Conservation (phyloP, 805 yeast genomes). For the Kuraishia floccosa region DNA sequence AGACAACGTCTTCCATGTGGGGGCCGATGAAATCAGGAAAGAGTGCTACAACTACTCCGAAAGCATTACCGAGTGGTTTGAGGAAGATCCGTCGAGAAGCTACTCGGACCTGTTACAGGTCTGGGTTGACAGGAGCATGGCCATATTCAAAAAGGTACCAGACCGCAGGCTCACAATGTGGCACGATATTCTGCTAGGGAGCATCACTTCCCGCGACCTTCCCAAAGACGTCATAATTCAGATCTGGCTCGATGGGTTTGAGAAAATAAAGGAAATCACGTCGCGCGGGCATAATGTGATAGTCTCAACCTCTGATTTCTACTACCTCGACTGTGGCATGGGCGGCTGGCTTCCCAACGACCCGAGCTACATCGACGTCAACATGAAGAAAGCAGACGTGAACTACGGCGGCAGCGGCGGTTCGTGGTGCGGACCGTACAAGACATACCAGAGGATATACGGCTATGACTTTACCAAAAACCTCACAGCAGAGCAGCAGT, state of each 20-base stretch:
- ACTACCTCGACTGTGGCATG: slow-evolving; percentile 29
- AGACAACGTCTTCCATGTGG: slow-evolving; percentile 29
- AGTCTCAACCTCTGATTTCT: slow-evolving; percentile 19
- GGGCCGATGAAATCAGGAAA: slow-evolving; percentile 24
- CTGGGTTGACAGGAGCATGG: slow-evolving; percentile 23
- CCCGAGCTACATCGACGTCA: slow-evolving; percentile 17
- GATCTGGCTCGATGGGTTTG: slow-evolving; percentile 14
- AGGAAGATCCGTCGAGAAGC: slow-evolving; percentile 13
- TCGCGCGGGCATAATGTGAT: slow-evolving; percentile 24
- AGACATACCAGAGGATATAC: slow-evolving; percentile 30
- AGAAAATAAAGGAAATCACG: slow-evolving; percentile 17
- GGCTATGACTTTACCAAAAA: slow-evolving; percentile 20
- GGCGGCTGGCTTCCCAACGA: slow-evolving; percentile 26
- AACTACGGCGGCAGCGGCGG: slow-evolving; percentile 17
- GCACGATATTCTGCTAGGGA: slow-evolving; percentile 22
- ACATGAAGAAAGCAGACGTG: slow-evolving; percentile 15
- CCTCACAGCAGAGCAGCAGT: slow-evolving; percentile 17
- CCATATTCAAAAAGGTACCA: slow-evolving; percentile 16
- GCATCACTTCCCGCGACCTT: slow-evolving; percentile 14
- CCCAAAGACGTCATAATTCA: slow-evolving; percentile 24
- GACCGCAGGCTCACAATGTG: slow-evolving; percentile 23
- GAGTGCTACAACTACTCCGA: slow-evolving; percentile 21
- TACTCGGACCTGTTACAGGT: slow-evolving; percentile 19
- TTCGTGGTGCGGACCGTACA: slow-evolving; percentile 31
- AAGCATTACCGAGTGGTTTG: slow-evolving; percentile 16